A percentile compares a stretch with the other conserved stretches of the same genome.
Evolutionary conservation across 345 rosid species (phyloP).

Genomic region (Schrenkiella parvula): DNA sequence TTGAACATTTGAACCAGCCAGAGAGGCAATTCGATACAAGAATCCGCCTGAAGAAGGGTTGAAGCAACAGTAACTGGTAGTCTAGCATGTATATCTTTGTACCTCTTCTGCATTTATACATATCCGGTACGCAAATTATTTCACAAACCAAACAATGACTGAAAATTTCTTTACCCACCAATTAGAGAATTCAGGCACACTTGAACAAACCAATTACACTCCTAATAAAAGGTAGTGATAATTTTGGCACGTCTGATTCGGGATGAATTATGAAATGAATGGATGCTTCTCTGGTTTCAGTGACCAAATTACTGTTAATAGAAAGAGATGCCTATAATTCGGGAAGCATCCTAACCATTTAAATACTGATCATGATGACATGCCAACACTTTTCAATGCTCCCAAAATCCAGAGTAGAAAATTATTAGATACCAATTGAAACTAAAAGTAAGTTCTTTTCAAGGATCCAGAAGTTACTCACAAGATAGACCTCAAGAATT

Average conservation of each 20-base stretch:
- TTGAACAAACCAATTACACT: not conserved
- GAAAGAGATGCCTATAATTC: not conserved
- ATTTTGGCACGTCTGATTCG: not conserved
- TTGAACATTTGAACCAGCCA: constrained; percentile 95
- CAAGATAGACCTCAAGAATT: constrained; percentile 86
- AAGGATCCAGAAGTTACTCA: constrained; percentile 42
- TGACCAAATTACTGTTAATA: not conserved
- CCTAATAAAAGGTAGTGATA: not conserved
- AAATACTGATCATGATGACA: not conserved
- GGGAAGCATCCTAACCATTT: not conserved
- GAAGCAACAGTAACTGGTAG: constrained; percentile 86
- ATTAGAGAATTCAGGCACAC: not conserved
- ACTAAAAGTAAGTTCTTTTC: not conserved
- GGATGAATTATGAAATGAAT: not conserved
- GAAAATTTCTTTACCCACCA: not conserved
- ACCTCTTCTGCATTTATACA: constrained; percentile 60
- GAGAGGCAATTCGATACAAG: constrained; percentile 80
- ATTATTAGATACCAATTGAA: not conserved
- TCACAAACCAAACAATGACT: not conserved
- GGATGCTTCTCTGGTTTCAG: not conserved
- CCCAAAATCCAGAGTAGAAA: not conserved
- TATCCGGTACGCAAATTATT: not conserved
- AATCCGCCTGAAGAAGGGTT: constrained; percentile 83
- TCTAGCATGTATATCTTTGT: constrained; percentile 61
- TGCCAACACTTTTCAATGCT: not conserved